A percentile compares a stretch with the other conserved stretches of the same genome.
These are phyloP conservation scores for Penicillium sp. DNA, from an alignment of 2,329 filamentous ascomycete genomes.

Conservation along the genomic window DNA sequence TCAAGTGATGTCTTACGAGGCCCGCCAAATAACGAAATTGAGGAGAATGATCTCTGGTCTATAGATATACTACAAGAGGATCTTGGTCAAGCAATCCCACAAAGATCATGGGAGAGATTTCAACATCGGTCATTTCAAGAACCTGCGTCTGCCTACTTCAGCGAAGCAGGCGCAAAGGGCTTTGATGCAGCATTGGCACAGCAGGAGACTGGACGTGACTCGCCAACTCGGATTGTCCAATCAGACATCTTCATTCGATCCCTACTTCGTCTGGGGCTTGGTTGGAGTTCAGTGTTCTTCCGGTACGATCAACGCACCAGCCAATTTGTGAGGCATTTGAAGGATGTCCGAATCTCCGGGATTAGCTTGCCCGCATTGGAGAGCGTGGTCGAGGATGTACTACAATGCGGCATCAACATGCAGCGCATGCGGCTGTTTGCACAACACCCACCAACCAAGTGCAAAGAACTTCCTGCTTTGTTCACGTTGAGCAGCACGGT, in stretches of 20 bases:
- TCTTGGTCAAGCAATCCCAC: conserved; percentile 13
- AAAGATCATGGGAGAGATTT: conserved; percentile 45
- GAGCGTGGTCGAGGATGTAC: conserved; percentile 29
- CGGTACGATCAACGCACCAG: conserved; percentile 36
- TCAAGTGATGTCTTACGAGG: conserved; percentile 3
- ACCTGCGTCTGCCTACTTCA: conserved; percentile 41
- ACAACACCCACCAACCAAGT: conserved; percentile 25
- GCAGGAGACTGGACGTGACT: conserved; percentile 22
- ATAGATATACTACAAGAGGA: conserved; percentile 25
- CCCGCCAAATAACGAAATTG: conserved; percentile 17
- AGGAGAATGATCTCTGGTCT: conserved; percentile 36
- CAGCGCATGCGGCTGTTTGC: conserved; percentile 38
- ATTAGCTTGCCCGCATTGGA: conserved; percentile 46
- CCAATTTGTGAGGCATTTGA: conserved; percentile 42
- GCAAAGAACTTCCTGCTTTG: conserved; percentile 30
- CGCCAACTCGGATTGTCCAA: conserved; percentile 33
- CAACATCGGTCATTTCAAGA: conserved; percentile 31
- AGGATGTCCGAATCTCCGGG: conserved; percentile 49
- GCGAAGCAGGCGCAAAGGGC: conserved; percentile 40
- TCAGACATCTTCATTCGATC: conserved; percentile 40
- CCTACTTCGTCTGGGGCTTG: conserved; percentile 41
- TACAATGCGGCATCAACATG: conserved; percentile 39
- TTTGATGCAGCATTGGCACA: conserved; percentile 40
- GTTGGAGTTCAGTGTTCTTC: conserved; percentile 46
- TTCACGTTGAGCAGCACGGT: conserved; percentile 36